A percentile compares a stretch with the other conserved stretches of the same genome.
Conservation (phyloP, 768 basidiomycete genomes). For the Leucogyrophana mollusca region DNA sequence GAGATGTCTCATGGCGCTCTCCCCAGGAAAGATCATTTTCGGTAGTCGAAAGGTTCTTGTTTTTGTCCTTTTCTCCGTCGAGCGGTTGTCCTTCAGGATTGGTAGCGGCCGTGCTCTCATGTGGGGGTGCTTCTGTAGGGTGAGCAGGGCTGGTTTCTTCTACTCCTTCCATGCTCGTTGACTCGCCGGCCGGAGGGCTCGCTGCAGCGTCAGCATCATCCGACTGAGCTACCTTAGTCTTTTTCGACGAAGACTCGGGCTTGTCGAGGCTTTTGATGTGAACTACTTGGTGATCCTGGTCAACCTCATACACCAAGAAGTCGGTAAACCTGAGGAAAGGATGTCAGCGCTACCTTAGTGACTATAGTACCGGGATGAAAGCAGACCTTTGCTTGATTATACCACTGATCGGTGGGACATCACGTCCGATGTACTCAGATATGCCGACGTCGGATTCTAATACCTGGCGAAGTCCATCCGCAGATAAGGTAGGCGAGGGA, state of each 20-base stretch:
- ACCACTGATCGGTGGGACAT: constrained; percentile 73
- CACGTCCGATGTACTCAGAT: constrained; percentile 75
- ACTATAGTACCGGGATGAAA: background rate
- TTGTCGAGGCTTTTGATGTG: constrained; percentile 77
- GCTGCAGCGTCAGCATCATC: constrained; percentile 14
- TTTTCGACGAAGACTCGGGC: constrained; percentile 57
- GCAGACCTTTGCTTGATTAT: constrained; percentile 96
- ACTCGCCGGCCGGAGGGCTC: constrained; percentile 12
- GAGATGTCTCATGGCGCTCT: constrained; percentile 50
- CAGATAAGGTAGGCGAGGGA: constrained; percentile 45
- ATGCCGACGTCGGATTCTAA: constrained; percentile 87
- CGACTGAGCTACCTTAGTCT: constrained; percentile 29
- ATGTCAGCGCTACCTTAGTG: background rate
- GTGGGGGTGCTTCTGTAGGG: constrained; percentile 5
- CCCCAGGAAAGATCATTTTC: constrained; percentile 59
- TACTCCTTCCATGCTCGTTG: constrained; percentile 8
- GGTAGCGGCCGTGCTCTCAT: background rate
- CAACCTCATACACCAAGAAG: constrained; percentile 92
- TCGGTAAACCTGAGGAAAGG: constrained; percentile 79
- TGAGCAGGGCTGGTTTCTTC: background rate
- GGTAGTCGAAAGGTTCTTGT: constrained; percentile 11
- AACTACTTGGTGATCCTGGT: constrained; percentile 74
- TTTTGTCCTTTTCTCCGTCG: constrained; percentile 12
- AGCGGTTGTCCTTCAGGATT: background rate
- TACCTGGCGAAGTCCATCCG: constrained; percentile 56